These are phyloP conservation scores for Ascochyta viciae-villosae DNA, from an alignment of 2,329 filamentous ascomycete species.

Conservation along the genomic window DNA sequence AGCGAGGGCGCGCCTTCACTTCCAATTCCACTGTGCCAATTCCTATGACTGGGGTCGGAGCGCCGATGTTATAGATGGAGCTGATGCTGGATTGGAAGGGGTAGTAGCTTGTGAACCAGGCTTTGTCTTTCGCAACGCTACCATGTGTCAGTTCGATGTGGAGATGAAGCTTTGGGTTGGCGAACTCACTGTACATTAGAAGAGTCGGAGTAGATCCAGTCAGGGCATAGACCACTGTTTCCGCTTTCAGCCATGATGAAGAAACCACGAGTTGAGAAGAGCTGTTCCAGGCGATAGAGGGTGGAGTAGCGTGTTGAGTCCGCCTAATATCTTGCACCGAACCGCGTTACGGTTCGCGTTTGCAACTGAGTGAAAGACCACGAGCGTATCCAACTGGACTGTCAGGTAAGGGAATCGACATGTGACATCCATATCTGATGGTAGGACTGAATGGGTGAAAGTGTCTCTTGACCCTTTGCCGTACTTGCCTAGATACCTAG, in stretches of 20 bases:
- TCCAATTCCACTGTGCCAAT: slow-evolving; percentile 8
- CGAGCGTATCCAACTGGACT: background rate
- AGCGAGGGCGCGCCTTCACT: slow-evolving; percentile 1
- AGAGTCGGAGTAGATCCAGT: slow-evolving; percentile 8
- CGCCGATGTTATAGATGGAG: slow-evolving; percentile 1
- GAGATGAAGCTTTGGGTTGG: too few species aligned
- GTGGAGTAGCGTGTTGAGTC: too few species aligned
- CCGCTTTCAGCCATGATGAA: background rate
- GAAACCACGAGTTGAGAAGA: background rate
- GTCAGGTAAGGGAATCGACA: background rate
- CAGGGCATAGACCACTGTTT: background rate
- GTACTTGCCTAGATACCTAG: background rate
- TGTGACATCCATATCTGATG: background rate
- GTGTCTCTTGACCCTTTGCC: background rate
- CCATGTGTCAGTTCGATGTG: background rate
- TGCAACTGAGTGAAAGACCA: background rate
- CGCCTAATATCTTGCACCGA: background rate
- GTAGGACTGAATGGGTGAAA: background rate
- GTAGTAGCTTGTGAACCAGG: slow-evolving; percentile 7
- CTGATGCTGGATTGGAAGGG: background rate
- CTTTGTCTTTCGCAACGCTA: slow-evolving; percentile 2
- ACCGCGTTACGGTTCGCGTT: background rate
- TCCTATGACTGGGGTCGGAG: background rate
- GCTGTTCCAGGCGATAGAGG: too few species aligned
- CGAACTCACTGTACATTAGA: slow-evolving; percentile 3